A percentile compares a stretch with the other conserved stretches of the same genome.
These are phyloP conservation scores for Penicillium lividum DNA, from an alignment of 495 filamentous ascomycete species.

Conservation along the genomic window DNA sequence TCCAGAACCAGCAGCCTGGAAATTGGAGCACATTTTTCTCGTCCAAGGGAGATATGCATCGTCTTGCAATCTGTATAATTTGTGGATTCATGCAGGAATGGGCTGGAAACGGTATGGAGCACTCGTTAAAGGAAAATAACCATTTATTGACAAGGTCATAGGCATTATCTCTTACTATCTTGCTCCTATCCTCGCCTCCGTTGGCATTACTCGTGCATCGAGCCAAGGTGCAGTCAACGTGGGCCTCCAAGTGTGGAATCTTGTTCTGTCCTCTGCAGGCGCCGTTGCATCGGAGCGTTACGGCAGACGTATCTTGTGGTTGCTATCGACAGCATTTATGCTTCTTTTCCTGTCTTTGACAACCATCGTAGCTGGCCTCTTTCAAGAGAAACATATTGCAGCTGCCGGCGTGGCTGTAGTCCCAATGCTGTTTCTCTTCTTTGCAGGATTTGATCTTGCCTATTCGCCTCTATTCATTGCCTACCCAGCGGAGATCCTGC, in stretches of 20 bases:
- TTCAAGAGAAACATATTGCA: constrained; percentile 45
- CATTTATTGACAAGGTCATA: constrained; percentile 9
- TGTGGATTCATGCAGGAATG: constrained; percentile 62
- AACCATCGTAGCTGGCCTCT: constrained; percentile 55
- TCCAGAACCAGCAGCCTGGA: constrained; percentile 23
- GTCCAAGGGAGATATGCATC: constrained; percentile 67
- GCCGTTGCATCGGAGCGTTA: constrained; percentile 58
- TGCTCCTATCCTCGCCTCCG: constrained; percentile 52
- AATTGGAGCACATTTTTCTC: constrained; percentile 53
- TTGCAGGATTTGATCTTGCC: constrained; percentile 55
- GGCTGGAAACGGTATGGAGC: constrained; percentile 59
- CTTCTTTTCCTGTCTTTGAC: constrained; percentile 55
- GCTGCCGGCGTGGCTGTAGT: constrained; percentile 54
- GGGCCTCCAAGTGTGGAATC: constrained; percentile 29
- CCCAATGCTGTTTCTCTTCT: constrained; percentile 63
- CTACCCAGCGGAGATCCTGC: constrained; percentile 66
- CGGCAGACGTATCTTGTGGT: constrained; percentile 58
- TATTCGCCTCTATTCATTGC: constrained; percentile 63
- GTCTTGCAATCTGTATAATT: constrained; percentile 56
- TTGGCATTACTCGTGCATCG: constrained; percentile 51
- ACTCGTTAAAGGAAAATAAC: background rate
- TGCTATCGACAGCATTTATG: constrained; percentile 57
- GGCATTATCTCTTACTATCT: constrained; percentile 63
- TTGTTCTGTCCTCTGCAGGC: constrained; percentile 39
- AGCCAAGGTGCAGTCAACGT: constrained; percentile 42